Conservation (phyloP, 2,329 filamentous ascomycete species). For the Colletotrichum tropicicola region DNA sequence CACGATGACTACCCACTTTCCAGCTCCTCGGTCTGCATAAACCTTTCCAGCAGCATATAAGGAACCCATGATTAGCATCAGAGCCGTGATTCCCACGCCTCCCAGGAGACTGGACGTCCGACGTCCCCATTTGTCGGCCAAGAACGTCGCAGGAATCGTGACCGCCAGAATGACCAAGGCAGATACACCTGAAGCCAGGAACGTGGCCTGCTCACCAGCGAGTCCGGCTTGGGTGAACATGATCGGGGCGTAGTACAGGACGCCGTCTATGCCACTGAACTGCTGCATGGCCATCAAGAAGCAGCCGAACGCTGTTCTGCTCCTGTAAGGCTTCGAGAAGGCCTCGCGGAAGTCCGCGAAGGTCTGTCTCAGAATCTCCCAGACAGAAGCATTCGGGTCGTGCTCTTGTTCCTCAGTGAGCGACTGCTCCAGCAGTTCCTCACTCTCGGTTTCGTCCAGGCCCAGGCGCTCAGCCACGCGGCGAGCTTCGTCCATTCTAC, state of each 20-base stretch:
- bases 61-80: constrained; percentile 62
- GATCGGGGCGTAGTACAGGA: constrained; percentile 69
- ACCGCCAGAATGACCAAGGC: constrained; percentile 63
- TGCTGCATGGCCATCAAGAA: constrained; percentile 70
- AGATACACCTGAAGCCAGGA: constrained; percentile 68
- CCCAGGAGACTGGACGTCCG: constrained; percentile 61
- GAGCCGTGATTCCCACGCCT: constrained; percentile 57
- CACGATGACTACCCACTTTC: constrained; percentile 60
- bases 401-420: constrained; percentile 31
- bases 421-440: constrained; percentile 42
- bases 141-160: constrained; percentile 62
- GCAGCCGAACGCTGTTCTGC: constrained; percentile 59
- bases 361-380: constrained; percentile 38
- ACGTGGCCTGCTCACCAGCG: constrained; percentile 57
- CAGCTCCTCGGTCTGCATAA: constrained; percentile 45
- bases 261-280: constrained; percentile 67
- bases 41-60: constrained; percentile 56
- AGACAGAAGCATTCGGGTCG: constrained; percentile 38
- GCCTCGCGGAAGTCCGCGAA: constrained; percentile 38
- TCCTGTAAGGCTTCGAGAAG: constrained; percentile 43
- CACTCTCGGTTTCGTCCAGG: constrained; percentile 52
- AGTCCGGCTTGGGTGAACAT: constrained; percentile 69
- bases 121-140: constrained; percentile 65
- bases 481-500: constrained; percentile 53
- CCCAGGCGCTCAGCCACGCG: constrained; percentile 48